These are phyloP conservation scores for Neurospora terricola DNA, from an alignment of 495 filamentous ascomycete species.

Conservation along the genomic window DNA sequence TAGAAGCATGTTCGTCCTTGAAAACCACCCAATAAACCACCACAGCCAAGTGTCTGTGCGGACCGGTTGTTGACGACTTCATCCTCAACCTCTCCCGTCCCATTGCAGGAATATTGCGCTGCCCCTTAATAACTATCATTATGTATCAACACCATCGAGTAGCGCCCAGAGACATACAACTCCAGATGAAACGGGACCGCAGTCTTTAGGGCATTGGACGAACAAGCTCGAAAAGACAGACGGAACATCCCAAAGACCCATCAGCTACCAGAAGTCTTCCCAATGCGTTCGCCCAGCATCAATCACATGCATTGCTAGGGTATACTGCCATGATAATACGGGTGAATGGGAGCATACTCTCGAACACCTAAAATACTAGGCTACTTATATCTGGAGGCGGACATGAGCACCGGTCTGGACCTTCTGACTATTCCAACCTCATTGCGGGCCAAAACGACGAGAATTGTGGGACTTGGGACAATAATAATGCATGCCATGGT, in stretches of 20 bases:
- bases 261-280: neutral
- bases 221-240: neutral
- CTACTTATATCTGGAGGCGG: too few relatives aligned
- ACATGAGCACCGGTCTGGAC: neutral
- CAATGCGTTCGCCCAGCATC: neutral
- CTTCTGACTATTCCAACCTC: neutral
- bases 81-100: neutral
- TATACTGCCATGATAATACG: neutral
- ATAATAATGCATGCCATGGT: neutral
- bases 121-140: neutral
- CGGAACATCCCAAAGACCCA: neutral
- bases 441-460: neutral
- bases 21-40: neutral
- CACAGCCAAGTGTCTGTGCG: neutral
- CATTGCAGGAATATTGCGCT: neutral
- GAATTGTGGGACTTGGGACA: neutral
- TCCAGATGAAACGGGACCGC: neutral
- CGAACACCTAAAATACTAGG: neutral
- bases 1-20: neutral
- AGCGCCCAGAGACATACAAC: neutral
- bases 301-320: neutral
- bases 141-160: neutral
- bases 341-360: neutral
- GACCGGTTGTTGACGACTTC: neutral
- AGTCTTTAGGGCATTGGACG: neutral